Base-by-base conservation (phyloP, 2,329 filamentous ascomycete genomes). In the Dryadomyces quercus-mongolicae region DNA sequence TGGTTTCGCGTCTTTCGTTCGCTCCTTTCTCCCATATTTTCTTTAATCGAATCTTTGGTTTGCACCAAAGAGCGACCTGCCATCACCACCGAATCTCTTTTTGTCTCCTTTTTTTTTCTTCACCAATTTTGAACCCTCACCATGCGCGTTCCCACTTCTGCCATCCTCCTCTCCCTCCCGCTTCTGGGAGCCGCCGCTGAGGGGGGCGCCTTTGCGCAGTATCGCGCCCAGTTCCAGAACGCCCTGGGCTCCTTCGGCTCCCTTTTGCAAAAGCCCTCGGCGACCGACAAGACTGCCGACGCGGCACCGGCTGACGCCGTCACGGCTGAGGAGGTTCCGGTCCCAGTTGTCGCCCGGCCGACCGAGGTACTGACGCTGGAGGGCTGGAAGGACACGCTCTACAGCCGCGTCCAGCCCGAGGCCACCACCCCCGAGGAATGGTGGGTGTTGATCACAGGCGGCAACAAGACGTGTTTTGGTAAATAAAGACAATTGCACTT, bases 391-490 rank as follows among this genome's bases (percentile, higher is more conserved):
- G 70, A 84, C 25, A 80, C 82, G 2, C 72, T 92, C 57, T 82
- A 80, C 64, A 72, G 72, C 51, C 78, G 81, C 34, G 80, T 85
- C 55, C 72, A 80, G 57, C 68, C 79, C 9, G 78, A 69, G 31
- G 76, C 78, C 58, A 77, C 78, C 12, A 75, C 70, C 8, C 84
- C 86, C 5, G 84, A 85, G 68, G 84, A 89, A 69, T 90, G 85
- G 85, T 83, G 86, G 74, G 72, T 92, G 57, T 75, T 86, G 60
- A 71, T 88, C 60, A 86, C 82, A 10, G 87, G 87, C 54, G 75
- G 85, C 61, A 90, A 91, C 74, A 85, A 82, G 72, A 89, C 86
- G 36, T 92, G 87, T 72, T 84, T 77, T 65, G 77, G 79, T 81
- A 71, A 31, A 31, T 31, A 31, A 5, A 8, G 25, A 31, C 55